Evolutionary conservation across 2,329 filamentous ascomycete genomes (phyloP), one percentile per base, ranked within the genome.

Genomic region (Leptographium flavum): DNA sequence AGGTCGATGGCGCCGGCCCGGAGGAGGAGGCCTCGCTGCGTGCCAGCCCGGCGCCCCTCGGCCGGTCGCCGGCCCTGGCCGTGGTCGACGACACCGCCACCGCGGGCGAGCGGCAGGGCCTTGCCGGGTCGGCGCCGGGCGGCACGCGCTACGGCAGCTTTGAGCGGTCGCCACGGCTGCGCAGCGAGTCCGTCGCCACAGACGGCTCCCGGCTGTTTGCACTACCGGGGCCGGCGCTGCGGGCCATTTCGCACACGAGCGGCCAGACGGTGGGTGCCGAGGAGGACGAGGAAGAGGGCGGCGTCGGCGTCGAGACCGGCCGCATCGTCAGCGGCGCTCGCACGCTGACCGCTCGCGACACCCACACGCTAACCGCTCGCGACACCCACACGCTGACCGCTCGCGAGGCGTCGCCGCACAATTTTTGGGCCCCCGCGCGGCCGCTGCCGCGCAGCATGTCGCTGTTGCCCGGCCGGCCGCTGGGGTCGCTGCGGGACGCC

Each of bases 81-180:
- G 13, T 21, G n/a, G 6, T 22, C n/a, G 27, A 45, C 44, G 8
- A 6, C 11, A 47, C 32, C 19, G 9, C n/a, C 17, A 2, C 33
- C 33, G 27, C 23, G 33, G 3, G 31, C 40, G 70, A 73, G 50
- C 59, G 57, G 17, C 63, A 68, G 41, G 59, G 63, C 3, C 54
- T 73, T 46, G 66, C 64, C 3, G 50, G 51, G 14, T 59, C 58
- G 1, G 51, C 61, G 0, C 60, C 61, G 3, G 61, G 61, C 36
- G 61, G 60, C 31, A 53, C 65, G 11, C 68, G 67, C 5, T 76
- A 76, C 56, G 73, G 73, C 35, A 76, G 73, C 58, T 70, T 76
- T 47, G 62, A 65, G 10, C 55, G 62, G 2, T 66, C 69, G 1
- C 65, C 69, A 1, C 63, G 61, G 8, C 27, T 47, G 48, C 47